Evolutionary conservation across 306 rosid species (phyloP), one percentile per base, ranked within the genome.

Genomic region (Prinsepia uniflora): DNA sequence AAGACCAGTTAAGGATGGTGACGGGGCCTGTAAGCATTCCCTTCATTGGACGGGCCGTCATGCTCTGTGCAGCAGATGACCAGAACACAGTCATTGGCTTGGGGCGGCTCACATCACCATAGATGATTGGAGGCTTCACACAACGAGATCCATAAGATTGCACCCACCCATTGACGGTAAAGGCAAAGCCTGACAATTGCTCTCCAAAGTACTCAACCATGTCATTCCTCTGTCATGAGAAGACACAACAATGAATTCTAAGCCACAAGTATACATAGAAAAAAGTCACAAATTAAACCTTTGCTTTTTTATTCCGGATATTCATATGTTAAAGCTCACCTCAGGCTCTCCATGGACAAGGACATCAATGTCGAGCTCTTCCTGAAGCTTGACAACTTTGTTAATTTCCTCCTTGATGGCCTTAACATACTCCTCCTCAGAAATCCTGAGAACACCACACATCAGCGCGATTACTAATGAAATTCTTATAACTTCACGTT

Each of bases 21-120:
- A 92, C 97, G 5, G 97, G 97, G 76, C 97, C 97, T 0, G 97
- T 92, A 83, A 92, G 97, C 97, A 92, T 92, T 78, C 97, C 97
- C 90, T 92, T 92, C 97, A 92, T 91, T 79, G 97, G 96, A 56
- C 86, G 86, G 18, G 78, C 71, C 11, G 86, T 83, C 84, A 83
- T 58, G 72, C 84, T 76, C 75, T 83, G 86, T 53, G 86, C 86
- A 11, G 72, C 9, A 10, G 78, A 72, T 68, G 86, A 83, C 86
- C 86, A 83, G 79, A 72, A 83, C 36, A 83, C 84, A 0, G 97
- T 91, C 97, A 91, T 92, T 47, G 97, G 56, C 61, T 92, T 92
- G 77, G 97, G 94, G 79, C 97, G 97, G 85, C 97, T 92, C 63
- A 92, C 97, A 76, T 92, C 97, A 78, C 97, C 97, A 3, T 84